Evolutionary conservation across 164 flowering plant genomes (phyloP), one percentile per base, ranked within the genome.

Genomic region (Tetracentron sinense): DNA sequence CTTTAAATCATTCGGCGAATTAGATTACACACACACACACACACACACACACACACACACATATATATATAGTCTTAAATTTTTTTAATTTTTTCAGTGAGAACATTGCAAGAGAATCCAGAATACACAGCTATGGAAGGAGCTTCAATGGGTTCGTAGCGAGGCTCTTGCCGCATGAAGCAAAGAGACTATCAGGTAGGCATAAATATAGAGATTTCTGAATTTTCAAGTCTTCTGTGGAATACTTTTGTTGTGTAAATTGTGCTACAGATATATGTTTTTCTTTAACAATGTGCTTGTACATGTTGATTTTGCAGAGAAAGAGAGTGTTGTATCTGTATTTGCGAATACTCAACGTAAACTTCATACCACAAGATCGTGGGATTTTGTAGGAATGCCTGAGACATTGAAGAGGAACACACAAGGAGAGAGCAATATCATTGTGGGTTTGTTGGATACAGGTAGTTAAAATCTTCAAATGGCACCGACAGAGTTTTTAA

Each of bases 321-420:
- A n/a, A 23, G 59, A 63, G 12, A 12, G 20, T 0, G 59, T 63
- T 5, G 42, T 63, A n/a, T 63, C 67, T 0, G 60, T 63, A 27
- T 63, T 63, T 29, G 42, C 42, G 21, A 55, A 28, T 53, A 63
- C 33, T 6, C 10, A 6, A 22, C 25, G 12, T 0, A 27, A 28
- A 20, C 60, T 63, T 63, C 53, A 42, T 27, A 63, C 67, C 0
- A 54, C 67, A 44, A 63, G 67, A 54, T 63, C 67, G 22, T 54
- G 67, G 67, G 67, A 63, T 29, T 63, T 63, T 20, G 0, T 63
- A 12, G 60, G 59, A 42, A 63, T 63, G 66, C 25, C 59, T 27
- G 11, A 38, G 17, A 8, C 33, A n/a, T 50, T 52, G 42, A 42
- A n/a, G 16, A 52, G 58, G 54, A 53, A 63, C 19, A 4, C 58